Conservation (phyloP, 2,329 filamentous ascomycete genomes). For the Trichophyton rubrum region DNA sequence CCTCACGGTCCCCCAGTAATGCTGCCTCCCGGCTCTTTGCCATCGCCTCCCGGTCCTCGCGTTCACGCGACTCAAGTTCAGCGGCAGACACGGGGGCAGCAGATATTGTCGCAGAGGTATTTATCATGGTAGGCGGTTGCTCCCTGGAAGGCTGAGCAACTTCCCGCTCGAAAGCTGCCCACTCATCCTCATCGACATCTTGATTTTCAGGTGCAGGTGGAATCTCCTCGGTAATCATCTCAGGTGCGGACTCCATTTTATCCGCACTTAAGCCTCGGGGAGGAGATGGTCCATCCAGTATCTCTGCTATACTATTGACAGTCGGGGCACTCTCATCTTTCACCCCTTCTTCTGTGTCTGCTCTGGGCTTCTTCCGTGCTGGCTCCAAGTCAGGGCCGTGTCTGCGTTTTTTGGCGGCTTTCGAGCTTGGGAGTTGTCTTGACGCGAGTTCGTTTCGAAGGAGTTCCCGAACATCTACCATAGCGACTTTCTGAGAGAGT, state of each 20-base stretch:
- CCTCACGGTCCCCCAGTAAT: constrained; percentile 58
- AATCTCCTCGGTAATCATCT: constrained; percentile 6
- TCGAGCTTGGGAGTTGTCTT: constrained; percentile 54
- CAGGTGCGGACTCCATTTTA: constrained; percentile 5
- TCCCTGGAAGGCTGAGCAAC: constrained; percentile 43
- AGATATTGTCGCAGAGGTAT: constrained; percentile 48
- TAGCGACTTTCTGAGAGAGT: constrained; percentile 23
- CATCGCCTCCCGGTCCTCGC: constrained; percentile 34
- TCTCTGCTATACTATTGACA: constrained; percentile 15
- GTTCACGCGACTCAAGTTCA: constrained; percentile 46
- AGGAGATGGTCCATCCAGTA: constrained; percentile 13
- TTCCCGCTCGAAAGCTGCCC: constrained; percentile 78
- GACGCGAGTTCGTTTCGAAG: constrained; percentile 65
- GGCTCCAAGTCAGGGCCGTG: constrained; percentile 31
- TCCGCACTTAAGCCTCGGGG: background rate
- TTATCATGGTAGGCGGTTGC: constrained; percentile 20
- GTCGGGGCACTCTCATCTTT: constrained; percentile 16
- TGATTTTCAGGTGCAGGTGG: background rate
- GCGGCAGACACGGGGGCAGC: constrained; percentile 55
- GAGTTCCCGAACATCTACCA: constrained; percentile 67
- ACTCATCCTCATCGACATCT: constrained; percentile 60
- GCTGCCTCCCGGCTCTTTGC: constrained; percentile 38
- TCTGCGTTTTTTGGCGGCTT: constrained; percentile 44
- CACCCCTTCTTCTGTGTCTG: constrained; percentile 19
- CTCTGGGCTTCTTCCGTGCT: constrained; percentile 33